A percentile compares a stretch with the other conserved stretches of the same genome.
Conservation (phyloP, 768 basidiomycete genomes). For the Tubosaeta brunneosetosa region DNA sequence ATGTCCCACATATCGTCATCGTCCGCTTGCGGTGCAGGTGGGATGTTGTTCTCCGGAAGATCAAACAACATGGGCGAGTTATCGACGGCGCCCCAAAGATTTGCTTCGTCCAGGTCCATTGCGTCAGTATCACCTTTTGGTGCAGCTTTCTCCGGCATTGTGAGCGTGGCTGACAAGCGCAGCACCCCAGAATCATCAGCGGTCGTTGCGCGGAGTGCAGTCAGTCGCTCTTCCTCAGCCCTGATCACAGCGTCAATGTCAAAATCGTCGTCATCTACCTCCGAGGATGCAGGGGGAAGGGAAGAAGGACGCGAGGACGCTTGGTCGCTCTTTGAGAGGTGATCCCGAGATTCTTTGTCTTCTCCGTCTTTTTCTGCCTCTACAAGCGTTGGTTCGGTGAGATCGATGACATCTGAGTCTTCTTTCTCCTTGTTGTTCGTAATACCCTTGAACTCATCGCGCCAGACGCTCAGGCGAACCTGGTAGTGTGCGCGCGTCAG, state of each 20-base stretch:
- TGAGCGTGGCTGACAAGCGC: not conserved
- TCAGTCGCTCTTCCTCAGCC: conserved; percentile 38
- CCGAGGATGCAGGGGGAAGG: conserved; percentile 38
- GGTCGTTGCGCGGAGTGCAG: conserved; percentile 17
- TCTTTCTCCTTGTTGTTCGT: conserved; percentile 30
- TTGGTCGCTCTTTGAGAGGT: conserved; percentile 16
- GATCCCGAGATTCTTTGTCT: conserved; percentile 9
- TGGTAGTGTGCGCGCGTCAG: conserved; percentile 26
- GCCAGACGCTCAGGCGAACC: conserved; percentile 74
- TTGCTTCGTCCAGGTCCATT: conserved; percentile 38
- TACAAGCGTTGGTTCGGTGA: conserved; percentile 24
- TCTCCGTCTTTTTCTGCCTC: conserved; percentile 23
- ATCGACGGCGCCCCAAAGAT: conserved; percentile 31
- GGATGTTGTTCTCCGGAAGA: conserved; percentile 2
- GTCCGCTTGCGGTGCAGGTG: conserved; percentile 26
- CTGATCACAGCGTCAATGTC: conserved; percentile 50
- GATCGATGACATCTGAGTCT: conserved; percentile 27
- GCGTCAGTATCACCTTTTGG: conserved; percentile 6
- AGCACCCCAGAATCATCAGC: conserved; percentile 2
- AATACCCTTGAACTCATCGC: conserved; percentile 56
- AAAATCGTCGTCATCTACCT: conserved; percentile 41
- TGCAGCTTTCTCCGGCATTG: conserved; percentile 4
- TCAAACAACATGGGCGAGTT: conserved; percentile 4
- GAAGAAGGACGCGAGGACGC: conserved; percentile 38
- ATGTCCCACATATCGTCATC: conserved; percentile 75